Evolutionary conservation across 768 basidiomycete genomes (phyloP), one percentile per base, ranked within the genome.

Genomic region (Mycena haematopus): DNA sequence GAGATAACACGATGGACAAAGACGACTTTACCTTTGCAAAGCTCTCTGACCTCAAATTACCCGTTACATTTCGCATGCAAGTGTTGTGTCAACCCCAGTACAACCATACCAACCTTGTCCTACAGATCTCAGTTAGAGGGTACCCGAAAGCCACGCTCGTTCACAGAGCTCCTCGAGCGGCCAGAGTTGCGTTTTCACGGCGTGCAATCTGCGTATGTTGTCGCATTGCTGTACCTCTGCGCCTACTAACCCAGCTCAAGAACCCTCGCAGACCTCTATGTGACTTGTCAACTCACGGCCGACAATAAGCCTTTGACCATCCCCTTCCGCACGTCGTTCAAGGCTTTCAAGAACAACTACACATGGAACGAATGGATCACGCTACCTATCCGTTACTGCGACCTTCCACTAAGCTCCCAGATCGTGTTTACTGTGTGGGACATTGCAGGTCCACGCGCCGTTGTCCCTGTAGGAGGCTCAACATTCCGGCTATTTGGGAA

Each of bases 281-380:
- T 98, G 56, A 94, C 92, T 13, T 91, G 93, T 72, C 93, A 96
- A 72, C 87, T 99, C 17, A 83, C 93, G 63, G 92, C 94, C 13
- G 94, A 97, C 73, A 96, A 96, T 74, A 94, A 95, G 71, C 93
- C 93, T 0, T 79, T 96, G 45, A 95, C 95, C 0, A 91, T 96
- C 33, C 92, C 95, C 0, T 94, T 92, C 74, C 87, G 93, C 40
- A 98, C 96, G 1, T 87, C 92, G 1, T 95, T 93, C 83, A 96
- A 96, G 75, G 85, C 93, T 2, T 97, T 97, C 82, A 93, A 92
- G 78, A 87, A 84, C 60, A 84, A 78, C 42, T 92, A 94, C 70
- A 88, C 81, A 93, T 99, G 96, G 96, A 98, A 98, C 72, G 95
- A 99, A 79, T 92, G 90, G 86, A 87, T 99, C 42, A 89, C 91